A percentile compares a stretch with the other conserved stretches of the same genome.
These are phyloP conservation scores for Pseudopyricularia cyperi DNA, from an alignment of 2,329 filamentous ascomycete genomes.

Conservation along the genomic window DNA sequence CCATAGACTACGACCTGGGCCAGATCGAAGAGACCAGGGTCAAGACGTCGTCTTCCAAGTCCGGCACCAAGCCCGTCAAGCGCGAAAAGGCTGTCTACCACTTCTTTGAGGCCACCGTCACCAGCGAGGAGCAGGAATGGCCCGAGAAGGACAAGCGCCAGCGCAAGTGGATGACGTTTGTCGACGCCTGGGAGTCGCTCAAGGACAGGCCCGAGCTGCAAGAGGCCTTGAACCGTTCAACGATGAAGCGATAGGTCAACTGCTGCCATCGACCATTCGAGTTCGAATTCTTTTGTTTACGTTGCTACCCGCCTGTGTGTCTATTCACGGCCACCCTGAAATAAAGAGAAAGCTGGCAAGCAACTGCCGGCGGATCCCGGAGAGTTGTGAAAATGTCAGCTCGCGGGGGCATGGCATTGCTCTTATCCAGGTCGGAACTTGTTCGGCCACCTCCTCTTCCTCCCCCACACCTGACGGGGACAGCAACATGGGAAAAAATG, in stretches of 20 bases:
- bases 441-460: no score
- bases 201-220: constrained; percentile 72
- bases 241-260: constrained; percentile 39
- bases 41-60: constrained; percentile 48
- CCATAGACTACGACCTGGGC: constrained; percentile 73
- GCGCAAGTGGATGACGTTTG: constrained; percentile 79
- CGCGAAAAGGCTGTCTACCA: constrained; percentile 53
- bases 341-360: no score
- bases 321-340: no score
- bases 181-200: constrained; percentile 67
- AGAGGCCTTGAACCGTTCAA: constrained; percentile 74
- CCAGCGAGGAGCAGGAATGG: constrained; percentile 76
- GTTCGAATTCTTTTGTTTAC: no score
- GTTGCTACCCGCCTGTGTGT: no score
- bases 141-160: constrained; percentile 87
- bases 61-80: constrained; percentile 33
- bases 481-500: no score
- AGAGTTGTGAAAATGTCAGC: no score
- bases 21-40: constrained; percentile 74
- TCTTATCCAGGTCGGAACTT: no score
- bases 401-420: no score
- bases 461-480: no score
- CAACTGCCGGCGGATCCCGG: no score
- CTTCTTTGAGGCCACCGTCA: constrained; percentile 81
- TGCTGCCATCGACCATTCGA: no score